Conservation (phyloP, 306 rosid genomes). For the Trichosanthes cucumerina region DNA sequence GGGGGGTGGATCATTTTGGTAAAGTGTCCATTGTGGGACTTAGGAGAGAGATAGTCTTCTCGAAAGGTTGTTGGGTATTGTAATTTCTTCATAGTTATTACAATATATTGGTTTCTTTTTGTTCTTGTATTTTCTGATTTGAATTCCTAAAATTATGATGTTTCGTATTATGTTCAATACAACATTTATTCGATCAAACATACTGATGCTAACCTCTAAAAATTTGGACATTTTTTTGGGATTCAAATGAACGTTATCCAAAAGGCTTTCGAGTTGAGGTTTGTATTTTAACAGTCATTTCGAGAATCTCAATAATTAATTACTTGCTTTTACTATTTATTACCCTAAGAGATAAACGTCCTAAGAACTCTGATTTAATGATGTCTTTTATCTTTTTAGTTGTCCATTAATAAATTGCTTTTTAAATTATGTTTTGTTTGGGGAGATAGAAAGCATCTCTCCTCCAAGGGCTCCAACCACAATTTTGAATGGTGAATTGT, state of each 20-base stretch:
- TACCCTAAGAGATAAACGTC: background rate
- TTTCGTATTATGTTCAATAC: constrained; percentile 90
- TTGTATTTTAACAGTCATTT: constrained; percentile 16
- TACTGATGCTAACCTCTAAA: constrained; percentile 69
- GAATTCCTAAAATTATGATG: too few relatives aligned
- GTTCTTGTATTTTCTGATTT: too few relatives aligned
- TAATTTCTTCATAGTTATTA: too few relatives aligned
- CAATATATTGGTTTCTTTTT: too few relatives aligned
- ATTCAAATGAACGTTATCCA: constrained; percentile 78
- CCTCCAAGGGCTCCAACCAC: constrained; percentile 65
- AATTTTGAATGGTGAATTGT: constrained; percentile 83
- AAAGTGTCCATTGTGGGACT: too few relatives aligned
- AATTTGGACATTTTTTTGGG: constrained; percentile 96
- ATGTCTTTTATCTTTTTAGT: background rate
- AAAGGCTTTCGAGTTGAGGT: constrained; percentile 95
- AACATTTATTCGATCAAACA: constrained; percentile 86
- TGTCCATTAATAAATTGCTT: background rate
- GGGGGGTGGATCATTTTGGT: too few relatives aligned
- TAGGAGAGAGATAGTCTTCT: too few relatives aligned
- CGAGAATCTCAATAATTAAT: background rate
- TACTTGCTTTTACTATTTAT: background rate
- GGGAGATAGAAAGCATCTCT: constrained; percentile 77
- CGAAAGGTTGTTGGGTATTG: too few relatives aligned
- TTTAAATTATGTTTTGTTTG: constrained; percentile 70
- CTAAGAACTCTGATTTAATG: background rate